phyloP scores from a whole-genome alignment of 139 green algal species.

The Coccomyxa sp. region DNA sequence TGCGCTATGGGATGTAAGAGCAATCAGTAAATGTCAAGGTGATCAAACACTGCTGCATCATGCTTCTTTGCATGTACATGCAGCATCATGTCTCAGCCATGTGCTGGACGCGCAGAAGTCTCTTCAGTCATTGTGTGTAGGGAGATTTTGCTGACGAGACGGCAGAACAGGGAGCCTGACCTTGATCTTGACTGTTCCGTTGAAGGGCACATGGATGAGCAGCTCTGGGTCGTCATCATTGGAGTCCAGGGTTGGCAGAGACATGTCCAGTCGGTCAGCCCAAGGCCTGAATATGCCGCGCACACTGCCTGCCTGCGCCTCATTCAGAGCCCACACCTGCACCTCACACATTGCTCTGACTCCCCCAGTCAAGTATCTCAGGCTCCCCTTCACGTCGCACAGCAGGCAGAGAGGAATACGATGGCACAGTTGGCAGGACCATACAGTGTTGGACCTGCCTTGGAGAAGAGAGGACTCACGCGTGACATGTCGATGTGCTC shows the following conservation, averaged over 20 bases:
- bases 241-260: conserved; percentile 40
- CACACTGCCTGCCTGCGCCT: conserved; percentile 52
- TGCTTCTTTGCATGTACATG: too few relatives aligned
- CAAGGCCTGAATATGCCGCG: conserved; percentile 65
- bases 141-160: conserved; percentile 32
- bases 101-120: not conserved
- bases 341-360: not conserved
- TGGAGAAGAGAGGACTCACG: too few relatives aligned
- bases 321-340: conserved; percentile 80
- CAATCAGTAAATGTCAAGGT: too few relatives aligned
- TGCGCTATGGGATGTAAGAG: too few relatives aligned
- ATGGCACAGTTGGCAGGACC: not conserved
- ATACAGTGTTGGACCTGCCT: too few relatives aligned
- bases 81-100: not conserved
- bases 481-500: conserved; percentile 68
- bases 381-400: too few relatives aligned
- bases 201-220: conserved; percentile 84
- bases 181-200: conserved; percentile 80
- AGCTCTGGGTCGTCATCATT: conserved; percentile 87
- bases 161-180: conserved; percentile 8
- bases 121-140: not conserved
- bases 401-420: not conserved
- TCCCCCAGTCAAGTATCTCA: not conserved
- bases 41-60: too few relatives aligned
- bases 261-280: conserved; percentile 48